A percentile compares a stretch with the other conserved stretches of the same genome.
These are phyloP conservation scores for Geopyxis carbonaria DNA, from an alignment of 495 filamentous ascomycete species.

Conservation along the genomic window DNA sequence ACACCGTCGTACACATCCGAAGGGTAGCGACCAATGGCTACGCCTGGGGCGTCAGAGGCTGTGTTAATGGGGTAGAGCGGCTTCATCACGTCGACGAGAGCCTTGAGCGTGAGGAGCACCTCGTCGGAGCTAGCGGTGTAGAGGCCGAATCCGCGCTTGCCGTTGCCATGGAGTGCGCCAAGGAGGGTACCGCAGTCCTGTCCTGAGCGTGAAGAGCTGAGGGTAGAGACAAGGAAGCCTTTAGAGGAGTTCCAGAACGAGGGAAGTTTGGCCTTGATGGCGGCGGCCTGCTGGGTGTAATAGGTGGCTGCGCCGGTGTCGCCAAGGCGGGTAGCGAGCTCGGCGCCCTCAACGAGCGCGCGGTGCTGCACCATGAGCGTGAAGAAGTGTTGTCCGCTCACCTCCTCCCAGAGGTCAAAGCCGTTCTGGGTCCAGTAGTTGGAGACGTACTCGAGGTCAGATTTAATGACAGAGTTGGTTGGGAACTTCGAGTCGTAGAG, in stretches of 20 bases:
- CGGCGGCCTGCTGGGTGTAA: conserved; percentile 34
- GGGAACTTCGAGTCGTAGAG: conserved; percentile 27
- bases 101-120: conserved; percentile 49
- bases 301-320: conserved; percentile 30
- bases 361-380: conserved; percentile 33
- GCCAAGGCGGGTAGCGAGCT: conserved; percentile 34
- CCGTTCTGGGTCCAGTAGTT: conserved; percentile 46
- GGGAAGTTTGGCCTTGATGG: conserved; percentile 43
- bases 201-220: conserved; percentile 34
- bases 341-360: conserved; percentile 45
- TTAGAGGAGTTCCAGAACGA: conserved; percentile 42
- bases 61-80: conserved; percentile 43
- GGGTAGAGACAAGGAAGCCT: conserved; percentile 43
- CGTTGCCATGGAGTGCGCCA: conserved; percentile 44
- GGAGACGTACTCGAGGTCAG: conserved; percentile 51
- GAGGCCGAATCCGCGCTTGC: conserved; percentile 40
- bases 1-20: conserved; percentile 44
- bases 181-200: conserved; percentile 48
- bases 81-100: conserved; percentile 43
- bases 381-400: conserved; percentile 43
- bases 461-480: conserved; percentile 44
- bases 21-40: conserved; percentile 50
- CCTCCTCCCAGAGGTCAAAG: conserved; percentile 60
- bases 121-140: conserved; percentile 48
- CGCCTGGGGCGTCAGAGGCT: conserved; percentile 32